Evolutionary conservation across 805 yeast species (phyloP).

Genomic region (Cyberlindnera petersonii): DNA sequence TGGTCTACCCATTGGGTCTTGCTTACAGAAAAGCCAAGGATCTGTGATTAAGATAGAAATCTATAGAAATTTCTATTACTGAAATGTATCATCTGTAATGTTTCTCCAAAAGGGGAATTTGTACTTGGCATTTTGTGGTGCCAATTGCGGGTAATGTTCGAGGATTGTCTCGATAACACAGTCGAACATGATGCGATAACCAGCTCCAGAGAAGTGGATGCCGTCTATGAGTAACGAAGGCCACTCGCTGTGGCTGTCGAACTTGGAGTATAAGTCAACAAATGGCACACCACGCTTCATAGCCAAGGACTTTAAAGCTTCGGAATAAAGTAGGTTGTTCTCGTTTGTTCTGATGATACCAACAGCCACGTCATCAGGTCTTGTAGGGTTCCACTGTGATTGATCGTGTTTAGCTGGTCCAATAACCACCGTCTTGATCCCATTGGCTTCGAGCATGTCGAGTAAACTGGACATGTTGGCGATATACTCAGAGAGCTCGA

Average conservation of each 20-base stretch:
- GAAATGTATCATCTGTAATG: constrained; percentile 22
- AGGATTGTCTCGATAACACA: constrained; percentile 39
- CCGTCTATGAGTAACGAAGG: constrained; percentile 47
- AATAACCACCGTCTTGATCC: constrained; percentile 52
- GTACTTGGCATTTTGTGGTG: constrained; percentile 37
- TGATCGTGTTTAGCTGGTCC: constrained; percentile 59
- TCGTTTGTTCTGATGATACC: constrained; percentile 46
- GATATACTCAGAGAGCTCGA: constrained; percentile 46
- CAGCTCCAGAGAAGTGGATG: constrained; percentile 53
- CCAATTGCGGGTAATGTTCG: constrained; percentile 43
- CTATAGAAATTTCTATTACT: neutral
- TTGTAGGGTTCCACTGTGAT: constrained; percentile 35
- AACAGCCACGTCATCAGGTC: constrained; percentile 31
- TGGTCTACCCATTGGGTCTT: constrained; percentile 52
- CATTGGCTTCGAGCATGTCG: constrained; percentile 34
- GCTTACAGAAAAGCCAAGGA: constrained; percentile 42
- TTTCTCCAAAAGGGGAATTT: constrained; percentile 42
- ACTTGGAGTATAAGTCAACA: constrained; percentile 48
- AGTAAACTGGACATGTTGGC: constrained; percentile 46
- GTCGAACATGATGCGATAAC: constrained; percentile 48
- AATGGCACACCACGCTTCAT: constrained; percentile 46
- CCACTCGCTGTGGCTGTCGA: constrained; percentile 39
- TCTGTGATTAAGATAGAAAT: constrained; percentile 9
- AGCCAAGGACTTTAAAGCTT: constrained; percentile 46
- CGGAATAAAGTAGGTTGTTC: constrained; percentile 45